A percentile compares a stretch with the other conserved stretches of the same genome.
These are phyloP conservation scores for Agrostemma githago DNA, from an alignment of 148 eudicot genomes.

Conservation along the genomic window DNA sequence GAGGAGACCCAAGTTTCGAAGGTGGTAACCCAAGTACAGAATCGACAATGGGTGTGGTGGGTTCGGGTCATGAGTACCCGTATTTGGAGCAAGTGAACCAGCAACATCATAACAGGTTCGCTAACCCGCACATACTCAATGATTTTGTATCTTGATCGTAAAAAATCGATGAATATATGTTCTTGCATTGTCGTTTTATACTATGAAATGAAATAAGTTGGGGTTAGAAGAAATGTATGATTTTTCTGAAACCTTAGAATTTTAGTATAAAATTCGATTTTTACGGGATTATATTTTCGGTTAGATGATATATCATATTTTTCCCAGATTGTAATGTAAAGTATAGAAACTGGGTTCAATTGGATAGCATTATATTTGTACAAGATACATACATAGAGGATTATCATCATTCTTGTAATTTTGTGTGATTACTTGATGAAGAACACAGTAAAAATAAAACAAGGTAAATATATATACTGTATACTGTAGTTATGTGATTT, in stretches of 20 bases:
- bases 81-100: constrained; percentile 47
- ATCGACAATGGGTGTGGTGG: constrained; percentile 27
- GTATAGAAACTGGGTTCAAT: constrained; percentile 27
- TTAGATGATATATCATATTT: neutral
- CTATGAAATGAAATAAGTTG: constrained; percentile 18
- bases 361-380: constrained; percentile 30
- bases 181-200: constrained; percentile 12
- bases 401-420: constrained; percentile 30
- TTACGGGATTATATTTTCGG: neutral
- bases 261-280: constrained; percentile 9
- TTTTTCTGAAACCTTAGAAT: constrained; percentile 21
- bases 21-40: constrained; percentile 23
- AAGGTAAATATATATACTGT: neutral
- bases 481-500: constrained; percentile 13
- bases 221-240: constrained; percentile 15
- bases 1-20: constrained; percentile 25
- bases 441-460: constrained; percentile 1
- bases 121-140: constrained; percentile 44
- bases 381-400: constrained; percentile 22
- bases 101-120: constrained; percentile 44
- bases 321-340: neutral
- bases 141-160: constrained; percentile 56
- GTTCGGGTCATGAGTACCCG: constrained; percentile 35
- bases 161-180: neutral
- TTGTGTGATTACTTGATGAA: constrained; percentile 34